phyloP scores from a whole-genome alignment of 2,329 filamentous ascomycete genomes.

The Fusarium oligoseptatum region DNA sequence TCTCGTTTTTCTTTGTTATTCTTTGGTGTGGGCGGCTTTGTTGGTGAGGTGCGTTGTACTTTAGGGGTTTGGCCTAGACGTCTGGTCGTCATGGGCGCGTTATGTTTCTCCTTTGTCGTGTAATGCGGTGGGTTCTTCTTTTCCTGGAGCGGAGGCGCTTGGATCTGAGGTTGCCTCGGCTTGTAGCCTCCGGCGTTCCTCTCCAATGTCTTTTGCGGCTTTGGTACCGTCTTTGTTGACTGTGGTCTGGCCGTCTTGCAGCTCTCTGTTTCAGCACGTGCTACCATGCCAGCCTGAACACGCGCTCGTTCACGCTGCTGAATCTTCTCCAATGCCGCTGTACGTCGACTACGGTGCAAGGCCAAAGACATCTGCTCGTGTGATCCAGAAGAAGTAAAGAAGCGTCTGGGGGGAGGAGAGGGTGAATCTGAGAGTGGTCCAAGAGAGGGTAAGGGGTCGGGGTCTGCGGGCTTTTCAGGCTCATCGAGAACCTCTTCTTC shows the following conservation, averaged over 20 bases:
- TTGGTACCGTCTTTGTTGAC: not conserved
- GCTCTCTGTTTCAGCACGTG: constrained; percentile 27
- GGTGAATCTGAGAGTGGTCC: constrained; percentile 17
- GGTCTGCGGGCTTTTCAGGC: constrained; percentile 16
- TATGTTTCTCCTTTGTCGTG: constrained; percentile 6
- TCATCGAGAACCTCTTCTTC: constrained; percentile 23
- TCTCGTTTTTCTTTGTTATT: constrained; percentile 47
- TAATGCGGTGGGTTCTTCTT: not conserved
- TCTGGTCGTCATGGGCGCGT: not conserved
- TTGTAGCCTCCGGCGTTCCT: not conserved
- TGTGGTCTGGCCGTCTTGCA: constrained; percentile 8
- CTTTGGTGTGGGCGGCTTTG: not conserved
- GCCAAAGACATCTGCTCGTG: constrained; percentile 52
- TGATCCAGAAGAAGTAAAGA: constrained; percentile 55
- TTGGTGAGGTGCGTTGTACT: not conserved
- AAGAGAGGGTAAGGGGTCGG: constrained; percentile 33
- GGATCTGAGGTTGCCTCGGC: constrained; percentile 3
- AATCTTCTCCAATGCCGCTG: constrained; percentile 49
- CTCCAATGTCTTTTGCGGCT: not conserved
- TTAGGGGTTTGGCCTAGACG: not conserved
- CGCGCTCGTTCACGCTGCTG: constrained; percentile 45
- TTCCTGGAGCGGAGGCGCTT: not conserved
- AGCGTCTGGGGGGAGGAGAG: constrained; percentile 43
- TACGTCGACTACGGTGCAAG: constrained; percentile 52
- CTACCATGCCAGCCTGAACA: constrained; percentile 35